Conservation (phyloP, 2,329 filamentous ascomycete species). For the Ceratocystis diversiconidia region DNA sequence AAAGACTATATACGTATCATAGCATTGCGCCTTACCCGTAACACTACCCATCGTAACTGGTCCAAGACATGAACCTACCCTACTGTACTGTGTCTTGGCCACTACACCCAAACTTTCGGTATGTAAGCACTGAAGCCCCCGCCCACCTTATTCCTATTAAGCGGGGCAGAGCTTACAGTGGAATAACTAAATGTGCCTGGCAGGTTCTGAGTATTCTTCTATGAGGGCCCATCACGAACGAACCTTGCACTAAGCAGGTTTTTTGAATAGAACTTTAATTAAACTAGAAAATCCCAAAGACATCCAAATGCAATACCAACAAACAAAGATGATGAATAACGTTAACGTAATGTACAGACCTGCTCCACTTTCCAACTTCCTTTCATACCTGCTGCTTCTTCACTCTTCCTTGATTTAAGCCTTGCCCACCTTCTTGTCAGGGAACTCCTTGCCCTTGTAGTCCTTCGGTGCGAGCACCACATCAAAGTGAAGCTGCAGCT, state of each 20-base stretch:
- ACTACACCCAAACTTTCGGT: no score
- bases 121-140: no score
- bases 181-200: not conserved
- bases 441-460: slow-evolving; percentile 26
- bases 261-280: not conserved
- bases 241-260: not conserved
- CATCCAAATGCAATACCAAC: not conserved
- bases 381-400: not conserved
- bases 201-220: not conserved
- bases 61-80: no score
- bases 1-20: no score
- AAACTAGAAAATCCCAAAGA: not conserved
- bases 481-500: slow-evolving; percentile 30
- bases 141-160: no score
- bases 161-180: no score
- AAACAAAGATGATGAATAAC: not conserved
- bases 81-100: no score
- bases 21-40: no score
- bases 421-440: slow-evolving; percentile 3
- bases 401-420: not conserved
- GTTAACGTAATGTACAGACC: slow-evolving; percentile 11
- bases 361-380: not conserved
- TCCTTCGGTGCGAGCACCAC: slow-evolving; percentile 32
- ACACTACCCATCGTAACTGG: no score
- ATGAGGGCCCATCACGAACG: not conserved